Conservation (phyloP, 1,139 yeast species). For the Groenewaldozyma sp. region DNA sequence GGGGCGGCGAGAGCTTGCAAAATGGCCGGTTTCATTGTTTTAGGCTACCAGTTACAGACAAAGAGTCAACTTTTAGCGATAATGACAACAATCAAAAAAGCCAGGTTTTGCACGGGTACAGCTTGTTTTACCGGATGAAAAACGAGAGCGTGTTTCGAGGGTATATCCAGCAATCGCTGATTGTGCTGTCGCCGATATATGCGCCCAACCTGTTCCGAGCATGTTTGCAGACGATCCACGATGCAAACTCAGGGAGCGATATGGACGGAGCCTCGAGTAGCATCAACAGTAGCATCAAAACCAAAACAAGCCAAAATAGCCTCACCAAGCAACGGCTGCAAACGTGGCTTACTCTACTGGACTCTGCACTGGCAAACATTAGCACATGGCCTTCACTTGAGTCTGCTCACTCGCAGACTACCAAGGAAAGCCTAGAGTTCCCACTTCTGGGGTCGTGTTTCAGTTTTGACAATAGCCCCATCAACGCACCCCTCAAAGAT, state of each 20-base stretch:
- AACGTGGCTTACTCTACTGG: constrained; percentile 21
- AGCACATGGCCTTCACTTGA: constrained; percentile 26
- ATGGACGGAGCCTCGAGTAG: constrained; percentile 7
- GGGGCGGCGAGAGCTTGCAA: background rate
- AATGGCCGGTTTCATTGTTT: constrained; percentile 1
- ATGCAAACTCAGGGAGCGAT: too few relatives aligned
- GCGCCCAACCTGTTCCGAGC: constrained; percentile 21
- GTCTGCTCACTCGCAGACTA: too few relatives aligned
- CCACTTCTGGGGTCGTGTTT: background rate
- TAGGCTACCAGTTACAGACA: constrained; percentile 3
- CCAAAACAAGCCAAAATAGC: too few relatives aligned
- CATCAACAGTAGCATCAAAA: too few relatives aligned
- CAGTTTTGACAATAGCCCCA: background rate
- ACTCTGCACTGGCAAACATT: constrained; percentile 22
- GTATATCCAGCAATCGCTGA: constrained; percentile 24
- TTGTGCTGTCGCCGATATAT: constrained; percentile 20
- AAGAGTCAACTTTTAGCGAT: constrained; percentile 11
- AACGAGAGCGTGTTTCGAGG: constrained; percentile 19
- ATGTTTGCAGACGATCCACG: constrained; percentile 18
- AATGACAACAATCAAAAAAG: constrained; percentile 6
- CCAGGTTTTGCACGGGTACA: constrained; percentile 18
- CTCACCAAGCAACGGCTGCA: too few relatives aligned
- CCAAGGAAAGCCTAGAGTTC: constrained; percentile 1
- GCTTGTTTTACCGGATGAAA: constrained; percentile 20
- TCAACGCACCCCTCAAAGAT: background rate